Evolutionary conservation across 2,329 filamentous ascomycete species (phyloP), one percentile per base, ranked within the genome.

Genomic region (Pseudocercospora cruenta): DNA sequence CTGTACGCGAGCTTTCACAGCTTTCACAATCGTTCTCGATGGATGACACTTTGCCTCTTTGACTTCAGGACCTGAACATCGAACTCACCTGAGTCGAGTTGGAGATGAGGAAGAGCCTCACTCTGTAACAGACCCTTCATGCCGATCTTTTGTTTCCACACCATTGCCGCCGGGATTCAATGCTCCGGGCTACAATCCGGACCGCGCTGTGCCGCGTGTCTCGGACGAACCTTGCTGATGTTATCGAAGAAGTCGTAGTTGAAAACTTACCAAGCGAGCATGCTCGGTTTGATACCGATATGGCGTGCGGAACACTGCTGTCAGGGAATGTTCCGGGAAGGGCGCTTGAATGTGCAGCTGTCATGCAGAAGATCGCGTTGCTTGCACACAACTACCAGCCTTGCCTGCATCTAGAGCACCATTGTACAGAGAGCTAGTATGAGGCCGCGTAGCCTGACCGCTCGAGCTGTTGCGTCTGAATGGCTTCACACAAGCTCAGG

Each of bases 261-360:
- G 24, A 53, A 26, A 53, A 53, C 19, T 26, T 53, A 53, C 49
- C 19, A 53, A 53, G 49, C 49, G 49, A 53, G 49, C 19, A 53
- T 51, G 47, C 16, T 21, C 14, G 47, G 22, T 6, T 31, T 31
- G 28, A 31, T 31, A 22, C 47, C 10, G 47, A 51, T 24, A 21
- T 51, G 47, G n/a, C 21, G 4, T 24, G 19, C 22, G 47, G 47
- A 24, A 19, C 7, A 51, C 47, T 21, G 47, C 14, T 10, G 39
- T 45, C 39, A 45, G 19, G 39, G 28, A 31, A 31, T 31, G 8
- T 31, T 31, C 28, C 28, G 28, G 28, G 28, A 9, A 31, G 28
- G 28, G 28, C 8, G 28, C 28, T 12, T 19, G 39, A 45, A 45
- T 45, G 39, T 45, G 39, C 28, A 31, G 28, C 28, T 31, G 28